Evolutionary conservation across 768 basidiomycete species (phyloP).

Genomic region (Nidularia sp.): DNA sequence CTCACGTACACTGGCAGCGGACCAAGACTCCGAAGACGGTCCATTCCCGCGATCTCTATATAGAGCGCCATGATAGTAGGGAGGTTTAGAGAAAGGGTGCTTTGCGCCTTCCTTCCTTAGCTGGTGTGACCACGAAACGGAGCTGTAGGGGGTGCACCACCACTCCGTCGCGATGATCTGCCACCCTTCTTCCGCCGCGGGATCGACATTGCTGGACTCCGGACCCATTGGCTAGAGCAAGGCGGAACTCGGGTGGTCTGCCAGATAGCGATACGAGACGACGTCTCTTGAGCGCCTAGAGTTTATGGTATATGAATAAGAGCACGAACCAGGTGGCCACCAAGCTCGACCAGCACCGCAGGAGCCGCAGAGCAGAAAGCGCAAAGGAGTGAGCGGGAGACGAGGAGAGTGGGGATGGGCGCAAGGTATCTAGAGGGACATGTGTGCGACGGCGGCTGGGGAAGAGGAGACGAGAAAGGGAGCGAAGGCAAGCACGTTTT

Average conservation of each 20-base stretch:
- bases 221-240: constrained; percentile 17
- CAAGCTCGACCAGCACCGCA: no score
- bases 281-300: no score
- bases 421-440: neutral
- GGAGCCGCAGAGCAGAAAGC: neutral
- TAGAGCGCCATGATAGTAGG: constrained; percentile 21
- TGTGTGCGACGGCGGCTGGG: neutral
- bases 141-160: constrained; percentile 35
- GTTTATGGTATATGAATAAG: no score
- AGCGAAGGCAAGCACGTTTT: no score
- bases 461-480: neutral
- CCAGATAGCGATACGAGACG: neutral
- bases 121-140: constrained; percentile 36
- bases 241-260: neutral
- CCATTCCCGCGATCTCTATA: no score
- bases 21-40: neutral
- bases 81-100: constrained; percentile 18
- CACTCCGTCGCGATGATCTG: constrained; percentile 30
- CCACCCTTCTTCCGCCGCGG: constrained; percentile 32
- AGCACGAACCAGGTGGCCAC: no score
- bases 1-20: constrained; percentile 16
- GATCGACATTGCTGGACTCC: constrained; percentile 11
- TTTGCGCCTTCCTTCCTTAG: constrained; percentile 12
- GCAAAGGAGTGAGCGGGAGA: neutral
- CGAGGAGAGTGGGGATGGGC: neutral